phyloP scores from a whole-genome alignment of 75 land plant genomes.

The Pseudotsuga menziesii region DNA sequence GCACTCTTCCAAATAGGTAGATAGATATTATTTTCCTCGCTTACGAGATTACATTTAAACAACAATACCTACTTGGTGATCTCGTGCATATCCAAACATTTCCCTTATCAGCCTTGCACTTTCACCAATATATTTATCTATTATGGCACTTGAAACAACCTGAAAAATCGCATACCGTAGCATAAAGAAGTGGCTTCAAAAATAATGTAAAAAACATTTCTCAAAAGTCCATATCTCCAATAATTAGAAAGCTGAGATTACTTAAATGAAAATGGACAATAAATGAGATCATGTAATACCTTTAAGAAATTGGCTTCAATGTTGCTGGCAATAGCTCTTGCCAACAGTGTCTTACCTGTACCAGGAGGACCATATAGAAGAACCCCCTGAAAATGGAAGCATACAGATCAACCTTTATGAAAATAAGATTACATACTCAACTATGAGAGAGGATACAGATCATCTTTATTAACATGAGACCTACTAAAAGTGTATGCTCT shows the following conservation, averaged over 20 bases:
- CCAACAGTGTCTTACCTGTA: slow-evolving; percentile 91
- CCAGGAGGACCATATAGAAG: slow-evolving; percentile 97
- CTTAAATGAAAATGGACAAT: background rate
- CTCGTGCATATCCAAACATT: slow-evolving; percentile 92
- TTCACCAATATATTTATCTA: slow-evolving; percentile 91
- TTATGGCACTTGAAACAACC: slow-evolving; percentile 97
- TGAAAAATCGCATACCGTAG: slow-evolving; percentile 9
- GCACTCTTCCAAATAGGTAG: too few relatives aligned
- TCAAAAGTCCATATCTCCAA: background rate
- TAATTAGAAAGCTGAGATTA: background rate
- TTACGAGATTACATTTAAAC: background rate
- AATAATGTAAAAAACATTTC: background rate
- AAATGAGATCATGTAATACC: slow-evolving; percentile 21
- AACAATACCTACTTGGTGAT: slow-evolving; percentile 64
- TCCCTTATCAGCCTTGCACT: slow-evolving; percentile 83
- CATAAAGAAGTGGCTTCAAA: too few relatives aligned
- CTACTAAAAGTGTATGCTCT: background rate
- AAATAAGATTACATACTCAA: background rate
- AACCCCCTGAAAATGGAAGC: slow-evolving; percentile 63
- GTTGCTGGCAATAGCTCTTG: slow-evolving; percentile 97
- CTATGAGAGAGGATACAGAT: background rate
- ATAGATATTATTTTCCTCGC: too few relatives aligned
- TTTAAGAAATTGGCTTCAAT: slow-evolving; percentile 95
- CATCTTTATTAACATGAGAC: background rate
- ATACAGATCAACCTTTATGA: background rate